phyloP scores from a whole-genome alignment of 345 rosid species.

The Pugionium cornutum region DNA sequence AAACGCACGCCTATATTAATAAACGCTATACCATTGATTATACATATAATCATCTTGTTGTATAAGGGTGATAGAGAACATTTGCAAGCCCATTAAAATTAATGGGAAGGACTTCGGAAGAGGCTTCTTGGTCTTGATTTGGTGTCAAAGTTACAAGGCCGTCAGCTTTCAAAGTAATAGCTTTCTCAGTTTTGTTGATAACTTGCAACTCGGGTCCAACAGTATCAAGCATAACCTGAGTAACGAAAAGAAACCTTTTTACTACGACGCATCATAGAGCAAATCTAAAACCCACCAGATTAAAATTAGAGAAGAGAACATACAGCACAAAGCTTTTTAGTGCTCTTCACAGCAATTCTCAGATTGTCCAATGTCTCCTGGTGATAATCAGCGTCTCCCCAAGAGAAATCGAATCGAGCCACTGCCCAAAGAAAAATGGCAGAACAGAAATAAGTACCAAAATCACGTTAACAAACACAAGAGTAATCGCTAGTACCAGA shows the following conservation, averaged over 20 bases:
- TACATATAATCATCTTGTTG: background rate
- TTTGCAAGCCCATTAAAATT: conserved; percentile 83
- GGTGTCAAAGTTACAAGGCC: conserved; percentile 79
- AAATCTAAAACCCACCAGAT: background rate
- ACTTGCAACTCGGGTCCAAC: conserved; percentile 97
- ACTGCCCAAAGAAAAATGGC: conserved; percentile 42
- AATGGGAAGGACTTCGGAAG: conserved; percentile 83
- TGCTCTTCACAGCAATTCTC: conserved; percentile 69
- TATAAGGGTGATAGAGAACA: conserved; percentile 43
- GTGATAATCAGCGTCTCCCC: conserved; percentile 77
- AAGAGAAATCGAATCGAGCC: conserved; percentile 93
- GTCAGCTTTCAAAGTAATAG: conserved; percentile 77
- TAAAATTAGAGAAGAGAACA: conserved; percentile 14
- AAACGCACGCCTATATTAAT: conserved; percentile 5
- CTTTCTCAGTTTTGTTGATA: conserved; percentile 65
- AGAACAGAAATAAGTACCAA: background rate
- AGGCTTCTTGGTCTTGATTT: conserved; percentile 71
- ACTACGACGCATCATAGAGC: background rate
- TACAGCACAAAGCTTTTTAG: conserved; percentile 94
- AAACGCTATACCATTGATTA: background rate
- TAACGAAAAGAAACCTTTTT: background rate
- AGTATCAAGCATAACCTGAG: conserved; percentile 92
- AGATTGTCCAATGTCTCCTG: conserved; percentile 84
- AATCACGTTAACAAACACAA: background rate
- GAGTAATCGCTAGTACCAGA: conserved; percentile 53